Evolutionary conservation across 441 rosid species (phyloP).

Genomic region (Jatropha podagrica): DNA sequence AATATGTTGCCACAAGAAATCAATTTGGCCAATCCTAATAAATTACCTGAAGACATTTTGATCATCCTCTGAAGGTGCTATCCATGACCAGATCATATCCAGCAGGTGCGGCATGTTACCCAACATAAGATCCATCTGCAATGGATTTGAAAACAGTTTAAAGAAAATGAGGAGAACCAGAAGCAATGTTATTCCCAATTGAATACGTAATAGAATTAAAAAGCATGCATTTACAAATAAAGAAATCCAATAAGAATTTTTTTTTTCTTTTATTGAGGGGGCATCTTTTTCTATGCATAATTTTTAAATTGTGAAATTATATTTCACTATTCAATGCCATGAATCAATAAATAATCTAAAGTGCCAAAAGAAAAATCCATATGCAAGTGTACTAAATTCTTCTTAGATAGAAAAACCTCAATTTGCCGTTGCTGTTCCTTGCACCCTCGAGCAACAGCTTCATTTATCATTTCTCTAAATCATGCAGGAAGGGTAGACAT

Average conservation of each 20-base stretch:
- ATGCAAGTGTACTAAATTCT: conserved; percentile 13
- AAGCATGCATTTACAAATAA: not conserved
- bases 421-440: conserved; percentile 98
- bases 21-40: not conserved
- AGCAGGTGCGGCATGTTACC: conserved; percentile 87
- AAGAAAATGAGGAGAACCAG: not conserved
- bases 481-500: conserved; percentile 21
- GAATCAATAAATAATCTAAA: not conserved
- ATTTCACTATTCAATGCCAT: not conserved
- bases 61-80: conserved; percentile 92
- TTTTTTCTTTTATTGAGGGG: not conserved
- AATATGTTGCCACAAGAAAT: conserved; percentile 5
- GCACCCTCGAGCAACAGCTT: conserved; percentile 84
- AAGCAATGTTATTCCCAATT: not conserved
- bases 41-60: conserved; percentile 71
- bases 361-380: not conserved
- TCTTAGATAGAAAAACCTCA: conserved; percentile 50
- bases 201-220: not conserved
- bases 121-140: conserved; percentile 95
- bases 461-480: conserved; percentile 82
- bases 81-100: conserved; percentile 96
- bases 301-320: not conserved
- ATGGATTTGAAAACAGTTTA: conserved; percentile 16
- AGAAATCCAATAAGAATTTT: not conserved
- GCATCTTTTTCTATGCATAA: not conserved